Evolutionary conservation across 2,329 filamentous ascomycete genomes (phyloP).

Genomic region (Epichloe sibirici): DNA sequence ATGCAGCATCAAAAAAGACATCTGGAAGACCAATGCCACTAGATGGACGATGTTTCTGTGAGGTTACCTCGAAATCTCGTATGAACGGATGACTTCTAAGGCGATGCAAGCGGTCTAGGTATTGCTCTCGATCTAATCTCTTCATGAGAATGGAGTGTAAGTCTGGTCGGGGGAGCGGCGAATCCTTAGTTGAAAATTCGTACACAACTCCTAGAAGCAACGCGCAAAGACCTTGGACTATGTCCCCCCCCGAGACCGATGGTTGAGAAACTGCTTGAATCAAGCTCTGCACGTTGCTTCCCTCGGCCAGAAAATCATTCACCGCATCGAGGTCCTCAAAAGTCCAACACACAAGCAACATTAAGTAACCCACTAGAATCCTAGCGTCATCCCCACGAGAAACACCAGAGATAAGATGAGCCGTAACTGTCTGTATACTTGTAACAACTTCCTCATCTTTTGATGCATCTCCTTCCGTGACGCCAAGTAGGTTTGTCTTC

Average conservation of each 20-base stretch:
- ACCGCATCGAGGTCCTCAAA: slow-evolving; percentile 88
- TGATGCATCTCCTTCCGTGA: slow-evolving; percentile 80
- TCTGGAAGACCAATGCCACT: slow-evolving; percentile 49
- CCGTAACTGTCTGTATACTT: slow-evolving; percentile 76
- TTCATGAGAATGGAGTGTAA: slow-evolving; percentile 68
- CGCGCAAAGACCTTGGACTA: slow-evolving; percentile 73
- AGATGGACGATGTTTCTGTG: slow-evolving; percentile 49
- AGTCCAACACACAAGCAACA: slow-evolving; percentile 78
- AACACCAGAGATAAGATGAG: slow-evolving; percentile 72
- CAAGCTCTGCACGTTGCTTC: slow-evolving; percentile 79
- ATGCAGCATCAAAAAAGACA: slow-evolving; percentile 74
- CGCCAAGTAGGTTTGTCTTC: slow-evolving; percentile 65
- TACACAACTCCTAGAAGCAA: slow-evolving; percentile 81
- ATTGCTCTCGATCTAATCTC: slow-evolving; percentile 73
- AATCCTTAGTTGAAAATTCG: slow-evolving; percentile 96
- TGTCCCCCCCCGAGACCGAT: slow-evolving; percentile 42
- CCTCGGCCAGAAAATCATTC: slow-evolving; percentile 85
- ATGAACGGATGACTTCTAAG: slow-evolving; percentile 68
- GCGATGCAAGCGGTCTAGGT: slow-evolving; percentile 68
- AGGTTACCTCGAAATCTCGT: slow-evolving; percentile 79
- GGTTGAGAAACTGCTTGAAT: slow-evolving; percentile 60
- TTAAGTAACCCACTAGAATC: slow-evolving; percentile 73
- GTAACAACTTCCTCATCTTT: slow-evolving; percentile 92
- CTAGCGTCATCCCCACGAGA: slow-evolving; percentile 67
- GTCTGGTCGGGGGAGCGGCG: slow-evolving; percentile 70